Base-by-base conservation (phyloP, 2,329 filamentous ascomycete species). In the Triangularia verruculosa region DNA sequence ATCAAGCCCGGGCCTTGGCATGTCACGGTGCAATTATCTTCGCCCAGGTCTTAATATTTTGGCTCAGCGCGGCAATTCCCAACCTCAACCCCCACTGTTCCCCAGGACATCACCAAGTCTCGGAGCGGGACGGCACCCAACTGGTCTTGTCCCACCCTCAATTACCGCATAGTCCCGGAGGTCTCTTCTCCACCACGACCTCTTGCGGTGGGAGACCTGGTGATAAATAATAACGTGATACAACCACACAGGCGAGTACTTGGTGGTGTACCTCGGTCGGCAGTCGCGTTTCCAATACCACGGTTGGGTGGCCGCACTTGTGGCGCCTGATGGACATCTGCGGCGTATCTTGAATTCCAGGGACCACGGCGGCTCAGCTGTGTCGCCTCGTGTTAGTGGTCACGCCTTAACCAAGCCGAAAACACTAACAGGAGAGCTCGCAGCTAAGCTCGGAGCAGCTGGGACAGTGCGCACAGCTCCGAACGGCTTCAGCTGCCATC, bases 251-350 rank as follows among this genome's bases (percentile, higher is more conserved):
- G n/a, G n/a, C n/a, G n/a, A n/a, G n/a, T n/a, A n/a, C n/a, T n/a
- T n/a, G n/a, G n/a, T n/a, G n/a, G n/a, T n/a, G n/a, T n/a, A n/a
- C n/a, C n/a, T n/a, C n/a, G n/a, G 27, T 47, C 51, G 51, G 51
- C 22, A 54, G 51, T 54, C 51, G 51, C 22, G 51, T 54, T 28
- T 54, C 51, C 51, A 13, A 54, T 54, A 54, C 51, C 51, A 54
- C 25, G 51, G 51, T 54, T 54, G 51, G 51, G 22, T 54, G 20
- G 20, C 27, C 27, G 51, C 51, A 54, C 51, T 47, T 47, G 51
- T 25, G 20, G 51, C 51, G 51, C 22, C 22, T 13, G 25, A 15
- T 54, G 51, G 51, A 28, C 51, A 54, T 17, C 51, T 28, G 51
- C 20, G 51, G 51, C 51, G 51, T 8, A 15, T 54, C 51, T 54